Base-by-base conservation (phyloP, 2,329 filamentous ascomycete genomes). In the Epicoccum nigrum region DNA sequence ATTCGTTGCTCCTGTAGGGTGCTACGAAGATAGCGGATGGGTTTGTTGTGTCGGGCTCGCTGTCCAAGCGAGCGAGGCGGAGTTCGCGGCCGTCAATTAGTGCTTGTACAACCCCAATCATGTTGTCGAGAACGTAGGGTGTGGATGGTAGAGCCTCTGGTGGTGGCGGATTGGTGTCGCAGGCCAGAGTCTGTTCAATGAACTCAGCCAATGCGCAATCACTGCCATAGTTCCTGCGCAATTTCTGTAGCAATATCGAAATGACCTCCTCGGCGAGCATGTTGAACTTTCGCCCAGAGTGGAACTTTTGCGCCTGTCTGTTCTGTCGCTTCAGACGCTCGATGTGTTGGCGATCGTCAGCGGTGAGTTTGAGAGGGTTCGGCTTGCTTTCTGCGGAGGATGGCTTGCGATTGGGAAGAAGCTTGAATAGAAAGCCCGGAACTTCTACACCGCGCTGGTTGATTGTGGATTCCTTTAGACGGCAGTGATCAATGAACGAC, bases 401-500 rank as follows among this genome's bases (percentile, higher is more conserved):
- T 4, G 32, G 31, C 16, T 31, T 43, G 17, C 32, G 20, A 2
- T 25, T 9, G 2, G 50, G 31, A 1, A 53, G 30, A 1, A 61
- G 7, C n/a, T 31, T 20, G 25, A 51, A 61, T 6, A 59, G 42
- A 12, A 30, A 50, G n/a, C 58, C 58, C 38, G 40, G 25, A n/a
- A 43, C 47, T 28, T 61, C 27, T 4, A 61, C 21, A 9, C 56
- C 58, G 13, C 34, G 46, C 7, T 5, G 8, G 1, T 30, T 53
- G 31, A 60, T 53, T 1, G 9, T 43, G 6, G 54, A 50, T 2
- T 37, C 27, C 38, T 34, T 54, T 25, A 64, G 35, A 9, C 61
- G 55, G 35, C 59, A 64, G 16, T 49, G 50, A 31, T 59, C 42
- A 32, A 60, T 55, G 16, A 58, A 64, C 5, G 31, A 52, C 19